Percentiles rank a stretch among this genome's conserved stretches.
These are phyloP conservation scores for Camelina laxa DNA, from an alignment of 345 rosid species.

Conservation along the genomic window DNA sequence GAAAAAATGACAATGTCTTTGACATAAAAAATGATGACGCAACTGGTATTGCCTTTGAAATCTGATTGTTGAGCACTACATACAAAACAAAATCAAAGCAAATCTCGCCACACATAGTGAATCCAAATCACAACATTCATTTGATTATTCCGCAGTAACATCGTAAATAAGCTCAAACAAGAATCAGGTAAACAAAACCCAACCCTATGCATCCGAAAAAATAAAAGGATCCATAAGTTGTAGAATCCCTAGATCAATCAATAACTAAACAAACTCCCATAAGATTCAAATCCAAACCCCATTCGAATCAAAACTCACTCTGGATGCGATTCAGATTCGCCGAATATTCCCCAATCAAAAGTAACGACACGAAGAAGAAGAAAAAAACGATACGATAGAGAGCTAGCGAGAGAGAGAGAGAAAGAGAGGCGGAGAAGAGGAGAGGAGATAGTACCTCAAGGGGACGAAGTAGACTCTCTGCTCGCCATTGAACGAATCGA, in stretches of 20 bases:
- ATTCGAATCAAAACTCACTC: slow-evolving; percentile 29
- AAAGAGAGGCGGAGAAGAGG: background rate
- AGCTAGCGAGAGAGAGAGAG: background rate
- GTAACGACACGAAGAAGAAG: background rate
- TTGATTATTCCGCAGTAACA: slow-evolving; percentile 8
- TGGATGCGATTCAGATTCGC: slow-evolving; percentile 39
- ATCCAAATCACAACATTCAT: slow-evolving; percentile 20
- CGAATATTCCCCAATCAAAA: slow-evolving; percentile 32
- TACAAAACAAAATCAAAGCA: background rate
- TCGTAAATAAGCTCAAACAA: slow-evolving; percentile 19
- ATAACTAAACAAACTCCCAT: background rate
- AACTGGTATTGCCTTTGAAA: background rate
- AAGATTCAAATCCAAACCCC: slow-evolving; percentile 12
- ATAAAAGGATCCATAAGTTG: background rate
- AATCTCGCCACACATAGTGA: slow-evolving; percentile 8
- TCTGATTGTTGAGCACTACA: background rate
- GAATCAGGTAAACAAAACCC: background rate
- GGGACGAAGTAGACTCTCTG: slow-evolving; percentile 96
- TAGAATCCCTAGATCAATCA: slow-evolving; percentile 30
- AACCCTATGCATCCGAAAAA: slow-evolving; percentile 8
- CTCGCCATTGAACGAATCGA: slow-evolving; percentile 70
- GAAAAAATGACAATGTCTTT: background rate
- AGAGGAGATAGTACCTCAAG: slow-evolving; percentile 54
- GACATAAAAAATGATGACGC: background rate
- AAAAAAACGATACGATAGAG: slow-evolving; percentile 1